Conservation (phyloP, 305 asterid genomes). For the Solanum hybrid region DNA sequence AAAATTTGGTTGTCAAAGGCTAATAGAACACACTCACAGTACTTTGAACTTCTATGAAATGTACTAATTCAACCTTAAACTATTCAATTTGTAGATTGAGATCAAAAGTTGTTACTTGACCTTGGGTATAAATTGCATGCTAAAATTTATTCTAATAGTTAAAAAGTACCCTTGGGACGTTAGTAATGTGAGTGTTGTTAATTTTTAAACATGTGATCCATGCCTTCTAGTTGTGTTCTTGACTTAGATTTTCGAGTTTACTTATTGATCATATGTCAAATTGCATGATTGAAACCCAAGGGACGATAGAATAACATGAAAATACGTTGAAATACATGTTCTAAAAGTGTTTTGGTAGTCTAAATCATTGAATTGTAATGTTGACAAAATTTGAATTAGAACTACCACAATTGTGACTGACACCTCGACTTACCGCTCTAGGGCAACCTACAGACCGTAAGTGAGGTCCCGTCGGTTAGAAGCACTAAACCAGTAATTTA, state of each 20-base stretch:
- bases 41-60: neutral
- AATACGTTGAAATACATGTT: neutral
- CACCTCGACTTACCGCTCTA: neutral
- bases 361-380: neutral
- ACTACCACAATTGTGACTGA: neutral
- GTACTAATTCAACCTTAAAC: neutral
- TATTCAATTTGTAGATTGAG: neutral
- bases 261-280: neutral
- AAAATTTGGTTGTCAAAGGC: neutral
- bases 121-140: no score
- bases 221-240: neutral
- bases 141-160: neutral
- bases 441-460: no score
- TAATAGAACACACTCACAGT: neutral
- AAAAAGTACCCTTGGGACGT: neutral
- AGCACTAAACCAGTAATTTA: no score
- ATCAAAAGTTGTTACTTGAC: no score
- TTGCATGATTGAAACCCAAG: neutral
- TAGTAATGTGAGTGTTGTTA: neutral
- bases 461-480: no score
- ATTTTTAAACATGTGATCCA: neutral
- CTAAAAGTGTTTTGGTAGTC: neutral
- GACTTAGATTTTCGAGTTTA: neutral
- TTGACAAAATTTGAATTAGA: neutral
- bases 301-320: neutral